These are phyloP conservation scores for Taxawa tesnikishii DNA, from an alignment of 2,329 filamentous ascomycete species.

Conservation along the genomic window DNA sequence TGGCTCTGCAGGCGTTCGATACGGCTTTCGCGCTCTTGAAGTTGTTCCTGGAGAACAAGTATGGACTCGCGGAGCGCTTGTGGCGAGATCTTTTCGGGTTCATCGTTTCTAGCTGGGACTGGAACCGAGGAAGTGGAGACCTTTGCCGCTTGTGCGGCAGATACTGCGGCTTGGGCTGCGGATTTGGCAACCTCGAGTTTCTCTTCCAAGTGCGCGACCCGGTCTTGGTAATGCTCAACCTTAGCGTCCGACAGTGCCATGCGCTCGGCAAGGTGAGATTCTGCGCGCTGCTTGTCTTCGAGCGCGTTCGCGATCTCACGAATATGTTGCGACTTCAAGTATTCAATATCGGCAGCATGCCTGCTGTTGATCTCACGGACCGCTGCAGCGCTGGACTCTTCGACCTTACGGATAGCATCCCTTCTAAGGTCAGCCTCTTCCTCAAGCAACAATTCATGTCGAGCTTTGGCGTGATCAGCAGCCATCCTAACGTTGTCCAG, in stretches of 20 bases:
- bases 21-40: slow-evolving; percentile 81
- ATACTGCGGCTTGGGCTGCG: slow-evolving; percentile 70
- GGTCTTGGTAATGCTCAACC: slow-evolving; percentile 74
- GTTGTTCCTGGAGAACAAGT: slow-evolving; percentile 88
- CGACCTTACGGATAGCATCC: slow-evolving; percentile 41
- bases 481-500: slow-evolving; percentile 69
- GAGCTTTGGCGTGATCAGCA: slow-evolving; percentile 66
- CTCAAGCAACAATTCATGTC: slow-evolving; percentile 73
- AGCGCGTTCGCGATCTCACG: slow-evolving; percentile 32
- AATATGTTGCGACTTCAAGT: slow-evolving; percentile 50
- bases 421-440: slow-evolving; percentile 62
- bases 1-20: slow-evolving; percentile 78
- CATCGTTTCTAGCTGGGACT: slow-evolving; percentile 21
- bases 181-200: slow-evolving; percentile 82
- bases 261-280: slow-evolving; percentile 69
- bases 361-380: slow-evolving; percentile 46
- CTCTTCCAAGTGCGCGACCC: slow-evolving; percentile 73
- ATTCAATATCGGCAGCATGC: slow-evolving; percentile 44
- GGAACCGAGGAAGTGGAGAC: slow-evolving; percentile 8
- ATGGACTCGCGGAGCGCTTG: slow-evolving; percentile 94
- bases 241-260: slow-evolving; percentile 75
- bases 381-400: slow-evolving; percentile 38
- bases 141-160: slow-evolving; percentile 36
- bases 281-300: slow-evolving; percentile 72
- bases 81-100: slow-evolving; percentile 80